These are phyloP conservation scores for Strobilomyces dryophilus DNA, from an alignment of 768 basidiomycete genomes.

Conservation along the genomic window DNA sequence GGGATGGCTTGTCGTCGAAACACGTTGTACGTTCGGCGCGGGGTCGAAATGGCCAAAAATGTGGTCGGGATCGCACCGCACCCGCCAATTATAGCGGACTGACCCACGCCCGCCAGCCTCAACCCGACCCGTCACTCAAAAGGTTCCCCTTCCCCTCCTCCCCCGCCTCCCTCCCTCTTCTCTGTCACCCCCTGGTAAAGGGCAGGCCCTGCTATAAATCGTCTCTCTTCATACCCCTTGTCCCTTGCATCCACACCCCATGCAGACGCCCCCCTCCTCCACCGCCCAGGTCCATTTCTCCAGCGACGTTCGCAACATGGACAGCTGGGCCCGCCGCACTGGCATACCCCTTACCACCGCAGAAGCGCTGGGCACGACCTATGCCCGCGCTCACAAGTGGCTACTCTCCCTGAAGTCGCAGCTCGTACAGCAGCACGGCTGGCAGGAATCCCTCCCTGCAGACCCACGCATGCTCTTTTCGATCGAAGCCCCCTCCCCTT, in stretches of 20 bases:
- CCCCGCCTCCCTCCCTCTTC: constrained; percentile 22
- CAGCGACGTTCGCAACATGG: constrained; percentile 76
- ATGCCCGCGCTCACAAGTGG: constrained; percentile 79
- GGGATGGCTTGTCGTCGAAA: constrained; percentile 52
- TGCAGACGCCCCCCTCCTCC: constrained; percentile 33
- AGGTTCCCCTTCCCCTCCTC: constrained; percentile 23
- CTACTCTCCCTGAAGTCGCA: constrained; percentile 56
- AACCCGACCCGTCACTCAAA: background rate
- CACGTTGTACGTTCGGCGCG: constrained; percentile 73
- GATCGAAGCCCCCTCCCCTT: constrained; percentile 73
- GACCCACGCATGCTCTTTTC: constrained; percentile 76
- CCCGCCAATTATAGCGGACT: constrained; percentile 47
- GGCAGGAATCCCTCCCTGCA: constrained; percentile 54
- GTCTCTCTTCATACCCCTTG: background rate
- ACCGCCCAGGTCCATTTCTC: constrained; percentile 71
- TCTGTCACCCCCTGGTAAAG: constrained; percentile 32
- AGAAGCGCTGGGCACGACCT: constrained; percentile 75
- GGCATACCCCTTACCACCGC: constrained; percentile 80
- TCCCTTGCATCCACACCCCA: constrained; percentile 6
- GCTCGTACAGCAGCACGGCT: constrained; percentile 66
- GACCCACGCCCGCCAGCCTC: constrained; percentile 36
- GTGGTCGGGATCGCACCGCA: constrained; percentile 51
- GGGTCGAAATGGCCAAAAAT: constrained; percentile 51
- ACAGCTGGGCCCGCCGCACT: constrained; percentile 76
- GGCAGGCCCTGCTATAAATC: constrained; percentile 30